Evolutionary conservation across 257 asterid species (phyloP).

Genomic region (Lycium barbarum): DNA sequence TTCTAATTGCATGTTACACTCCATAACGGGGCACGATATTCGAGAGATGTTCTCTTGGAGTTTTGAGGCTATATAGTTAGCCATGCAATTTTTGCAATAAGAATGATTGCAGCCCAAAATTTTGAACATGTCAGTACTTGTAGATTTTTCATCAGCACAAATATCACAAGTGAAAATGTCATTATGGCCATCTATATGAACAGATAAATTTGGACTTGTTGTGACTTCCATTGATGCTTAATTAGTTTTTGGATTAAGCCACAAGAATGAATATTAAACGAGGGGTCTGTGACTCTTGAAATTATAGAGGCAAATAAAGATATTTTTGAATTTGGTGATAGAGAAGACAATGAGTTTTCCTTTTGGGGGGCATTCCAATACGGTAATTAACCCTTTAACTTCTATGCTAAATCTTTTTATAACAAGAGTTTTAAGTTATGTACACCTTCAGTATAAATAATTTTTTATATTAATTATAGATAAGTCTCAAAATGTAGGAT

Average conservation of each 20-base stretch:
- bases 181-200: too few relatives aligned
- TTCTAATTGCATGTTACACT: slow-evolving; percentile 56
- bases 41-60: slow-evolving; percentile 47
- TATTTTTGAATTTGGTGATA: not conserved
- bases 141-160: slow-evolving; percentile 58
- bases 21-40: slow-evolving; percentile 56
- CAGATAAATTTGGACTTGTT: not conserved
- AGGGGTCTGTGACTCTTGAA: too few relatives aligned
- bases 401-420: not conserved
- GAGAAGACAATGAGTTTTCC: not conserved
- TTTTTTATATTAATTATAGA: too few relatives aligned
- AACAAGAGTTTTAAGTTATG: not conserved
- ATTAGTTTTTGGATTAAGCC: not conserved
- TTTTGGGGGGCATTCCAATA: not conserved
- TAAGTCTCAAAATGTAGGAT: too few relatives aligned
- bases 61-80: slow-evolving; percentile 56
- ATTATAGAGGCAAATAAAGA: too few relatives aligned
- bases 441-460: too few relatives aligned
- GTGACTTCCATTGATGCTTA: not conserved
- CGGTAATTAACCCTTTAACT: not conserved
- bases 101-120: slow-evolving; percentile 53
- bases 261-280: not conserved
- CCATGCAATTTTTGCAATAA: slow-evolving; percentile 55
- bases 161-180: slow-evolving; percentile 52
- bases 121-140: slow-evolving; percentile 30